Base-by-base conservation (phyloP, 2,329 filamentous ascomycete species). In the Cercospora zeae-maydis region DNA sequence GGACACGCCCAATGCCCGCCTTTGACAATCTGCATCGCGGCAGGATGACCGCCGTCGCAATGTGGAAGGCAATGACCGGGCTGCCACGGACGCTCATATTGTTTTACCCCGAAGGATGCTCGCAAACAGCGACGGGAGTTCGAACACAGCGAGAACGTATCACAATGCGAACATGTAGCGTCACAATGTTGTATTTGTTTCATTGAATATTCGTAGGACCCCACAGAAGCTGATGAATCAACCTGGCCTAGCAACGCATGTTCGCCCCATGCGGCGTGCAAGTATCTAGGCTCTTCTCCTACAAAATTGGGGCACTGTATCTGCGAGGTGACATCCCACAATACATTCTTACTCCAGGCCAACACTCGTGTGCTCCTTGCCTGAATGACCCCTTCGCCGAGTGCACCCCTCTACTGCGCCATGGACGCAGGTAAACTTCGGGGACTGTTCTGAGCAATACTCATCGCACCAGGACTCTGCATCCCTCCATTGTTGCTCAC, bases 371-470 rank as follows among this genome's bases (percentile, higher is more conserved):
- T 5, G 3, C 13, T 8, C 4, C 11, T 45, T 19, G 10, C 39
- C 3, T 19, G 2, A 2, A 11, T n/a, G 19, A 24, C 24, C 7
- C 30, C 10, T 4, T 13, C 47, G 0, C 21, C 30, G n/a, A 11
- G n/a, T 31, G 1, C 24, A 21, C 27, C 47, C 6, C n/a, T 3
- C 65, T 67, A 68, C 19, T 64, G 64, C 54, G 72, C 72, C 67
- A 74, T 69, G 37, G 66, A 69, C 16, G 74, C 69, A 61, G 73
- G 72, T 62, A 74, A 66, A 19, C 69, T 71, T 47, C 72, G 67
- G 19, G 73, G 72, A 59, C 73, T 75, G 19, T 69, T 70, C 58
- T 75, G 72, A 52, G 67, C 57, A 27, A 66, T 59, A 2, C 13
- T 24, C 34, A 63, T 59, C 30, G 71, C 66, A n/a, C 68, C 67